Evolutionary conservation across 2,329 filamentous ascomycete species (phyloP), one percentile per base, ranked within the genome.

Genomic region (Colletotrichum sp.): DNA sequence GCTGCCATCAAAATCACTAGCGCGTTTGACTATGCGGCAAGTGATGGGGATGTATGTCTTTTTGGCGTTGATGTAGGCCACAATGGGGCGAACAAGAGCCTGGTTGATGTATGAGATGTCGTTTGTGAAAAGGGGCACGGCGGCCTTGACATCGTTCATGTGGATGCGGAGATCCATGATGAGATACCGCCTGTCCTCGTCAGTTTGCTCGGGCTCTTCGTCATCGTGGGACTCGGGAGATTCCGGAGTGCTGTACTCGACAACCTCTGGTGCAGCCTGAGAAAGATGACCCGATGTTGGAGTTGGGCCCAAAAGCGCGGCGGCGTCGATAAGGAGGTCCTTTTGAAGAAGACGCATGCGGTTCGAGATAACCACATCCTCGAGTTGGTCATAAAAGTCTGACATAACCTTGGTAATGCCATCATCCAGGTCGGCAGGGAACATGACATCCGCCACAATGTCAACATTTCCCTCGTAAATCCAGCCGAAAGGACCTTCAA

Each of bases 381-480:
- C 97, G 80, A 99, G 91, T 75, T 95, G 94, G 82, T 98, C 96
- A 83, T 98, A 98, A 79, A 99, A 96, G 81, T 98, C 96, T n/a
- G 94, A 93, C 90, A 99, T 94, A 59, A 98, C 95, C 82, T 98
- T 98, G 29, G 93, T 93, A 70, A 99, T 93, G 76, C 96, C 94
- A 75, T 96, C 95, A 73, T 98, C 94, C 54, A 92, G 91, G 69
- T 98, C 97, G 36, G 92, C 91, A 1, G 97, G 97, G 75, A 99
- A 94, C 91, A 98, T 96, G 76, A 99, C 92, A 79, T 99, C 97
- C 8, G 97, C 94, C 16, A 98, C 93, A 75, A 99, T 98, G 81
- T 99, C 97, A 54, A 99, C 95, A 76, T 97, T 98, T 38, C 97
- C 97, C 84, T 98, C 95, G 77, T 97, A 94, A 67, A 99, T 99